phyloP scores from a whole-genome alignment of 805 yeast species.

The Barnettozyma populi region DNA sequence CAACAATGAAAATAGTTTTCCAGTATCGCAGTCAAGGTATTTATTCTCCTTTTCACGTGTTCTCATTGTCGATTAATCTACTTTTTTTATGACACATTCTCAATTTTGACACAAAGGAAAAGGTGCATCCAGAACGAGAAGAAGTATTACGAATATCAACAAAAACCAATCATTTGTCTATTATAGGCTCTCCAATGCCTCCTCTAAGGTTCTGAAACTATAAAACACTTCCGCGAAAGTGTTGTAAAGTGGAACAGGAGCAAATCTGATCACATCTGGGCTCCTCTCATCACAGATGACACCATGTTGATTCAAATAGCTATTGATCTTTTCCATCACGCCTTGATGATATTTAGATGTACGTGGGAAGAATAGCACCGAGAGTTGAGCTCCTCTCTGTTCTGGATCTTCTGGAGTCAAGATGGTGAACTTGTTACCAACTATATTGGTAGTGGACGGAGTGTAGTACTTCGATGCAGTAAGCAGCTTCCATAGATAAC shows the following conservation, averaged over 20 bases:
- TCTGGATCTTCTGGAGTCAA: conserved; percentile 59
- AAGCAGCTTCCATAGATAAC: conserved; percentile 46
- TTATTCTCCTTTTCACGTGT: too few species aligned
- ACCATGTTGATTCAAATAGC: conserved; percentile 45
- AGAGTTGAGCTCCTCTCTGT: conserved; percentile 78
- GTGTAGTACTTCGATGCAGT: conserved; percentile 41
- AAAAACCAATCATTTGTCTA: background rate
- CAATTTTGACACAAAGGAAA: background rate
- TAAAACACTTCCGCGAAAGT: conserved; percentile 56
- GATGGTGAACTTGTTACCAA: conserved; percentile 43
- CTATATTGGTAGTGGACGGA: background rate
- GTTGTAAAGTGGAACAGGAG: conserved; percentile 83
- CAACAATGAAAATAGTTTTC: too few species aligned
- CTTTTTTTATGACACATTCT: background rate
- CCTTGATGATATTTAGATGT: conserved; percentile 31
- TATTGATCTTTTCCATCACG: conserved; percentile 58
- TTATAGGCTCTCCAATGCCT: conserved; percentile 12
- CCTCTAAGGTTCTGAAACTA: conserved; percentile 42
- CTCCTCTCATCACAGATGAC: conserved; percentile 83
- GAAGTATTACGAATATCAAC: background rate
- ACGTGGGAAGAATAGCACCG: conserved; percentile 59
- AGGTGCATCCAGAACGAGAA: background rate
- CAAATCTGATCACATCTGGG: conserved; percentile 86
- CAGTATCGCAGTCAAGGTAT: background rate
- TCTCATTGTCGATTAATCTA: too few species aligned